Evolutionary conservation across 768 basidiomycete genomes (phyloP), one percentile per base, ranked within the genome.

Genomic region (Dacryopinax spathularia): DNA sequence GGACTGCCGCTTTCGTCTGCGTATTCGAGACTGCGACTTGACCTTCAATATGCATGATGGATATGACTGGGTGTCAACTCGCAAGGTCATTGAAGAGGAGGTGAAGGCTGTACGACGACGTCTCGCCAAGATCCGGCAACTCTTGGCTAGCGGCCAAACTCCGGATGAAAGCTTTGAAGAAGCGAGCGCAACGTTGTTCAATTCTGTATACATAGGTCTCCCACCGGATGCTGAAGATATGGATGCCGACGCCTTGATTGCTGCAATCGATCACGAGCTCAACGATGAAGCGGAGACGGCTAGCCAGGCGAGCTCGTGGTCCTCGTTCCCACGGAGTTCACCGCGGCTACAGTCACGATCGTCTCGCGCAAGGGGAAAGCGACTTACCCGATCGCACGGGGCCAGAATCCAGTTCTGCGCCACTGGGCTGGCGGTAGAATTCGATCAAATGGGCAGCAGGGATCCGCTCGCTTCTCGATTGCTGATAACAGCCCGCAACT

Each of bases 181-280:
- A 31, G 87, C 87, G 5, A 85, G 85, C 68, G 76, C 88, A 1
- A 78, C 88, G 4, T 80, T 98, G 22, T 96, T 94, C 79, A 96
- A 97, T 71, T 98, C 94, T 0, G 83, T 96, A 35, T 89, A 93
- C 69, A 87, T 98, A 63, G 94, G 95, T 31, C 77, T 97, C n/a
- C 84, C 88, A 33, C 82, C 86, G 66, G 86, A 89, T 62, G 73
- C 83, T 15, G 86, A 88, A 60, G 81, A 83, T 29, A 76, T 88
- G 68, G 92, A 95, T 69, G 82, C 86, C 2, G 82, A 79, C 10
- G 84, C 83, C 1, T 77, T 95, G 43, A 82, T 96, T 35, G 91
- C 90, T 6, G 94, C 93, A 1, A 96, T 98, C 64, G 91, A 98
- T 68, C 85, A 93, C 60, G 88, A 97, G 72, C 78, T 98, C 36